Conservation (phyloP, 352 stramenopile genomes). For the Elongisporangium anandrum region DNA sequence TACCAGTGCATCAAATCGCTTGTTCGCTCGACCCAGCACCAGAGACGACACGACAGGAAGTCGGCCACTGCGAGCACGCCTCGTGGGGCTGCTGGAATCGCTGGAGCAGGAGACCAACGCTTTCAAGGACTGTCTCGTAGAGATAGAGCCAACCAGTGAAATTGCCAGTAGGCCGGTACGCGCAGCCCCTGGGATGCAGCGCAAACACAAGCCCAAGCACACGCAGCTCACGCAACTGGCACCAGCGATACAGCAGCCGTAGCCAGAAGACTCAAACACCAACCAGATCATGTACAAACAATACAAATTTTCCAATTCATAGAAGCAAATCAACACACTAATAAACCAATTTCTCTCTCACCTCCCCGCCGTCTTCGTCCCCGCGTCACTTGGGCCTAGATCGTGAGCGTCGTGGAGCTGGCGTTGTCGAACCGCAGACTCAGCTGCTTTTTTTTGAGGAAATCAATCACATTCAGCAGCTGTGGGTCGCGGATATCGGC, state of each 20-base stretch:
- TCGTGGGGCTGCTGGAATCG: slow-evolving; percentile 59
- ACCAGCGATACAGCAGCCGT: not conserved
- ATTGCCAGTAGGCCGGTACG: not conserved
- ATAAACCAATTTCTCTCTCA: not conserved
- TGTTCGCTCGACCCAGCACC: slow-evolving; percentile 3
- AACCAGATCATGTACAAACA: not conserved
- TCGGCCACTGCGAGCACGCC: slow-evolving; percentile 45
- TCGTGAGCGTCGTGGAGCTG: slow-evolving; percentile 77
- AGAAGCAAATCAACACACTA: not conserved
- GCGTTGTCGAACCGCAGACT: slow-evolving; percentile 84
- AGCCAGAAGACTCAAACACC: not conserved
- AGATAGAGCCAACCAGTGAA: not conserved
- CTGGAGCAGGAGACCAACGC: slow-evolving; percentile 67
- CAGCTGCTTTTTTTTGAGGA: slow-evolving; percentile 88
- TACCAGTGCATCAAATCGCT: slow-evolving; percentile 3
- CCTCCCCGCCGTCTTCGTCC: not conserved
- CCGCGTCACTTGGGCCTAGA: slow-evolving; percentile 28
- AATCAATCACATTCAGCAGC: slow-evolving; percentile 74
- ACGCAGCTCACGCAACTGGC: not conserved
- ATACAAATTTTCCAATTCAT: not conserved
- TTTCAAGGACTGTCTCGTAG: slow-evolving; percentile 25
- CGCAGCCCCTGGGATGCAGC: slow-evolving; percentile 1
- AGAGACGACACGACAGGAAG: slow-evolving; percentile 15
- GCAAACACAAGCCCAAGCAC: not conserved
- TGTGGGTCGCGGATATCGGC: slow-evolving; percentile 64